Evolutionary conservation across 2,329 filamentous ascomycete species (phyloP).

Genomic region (Phialophora verrucosa): DNA sequence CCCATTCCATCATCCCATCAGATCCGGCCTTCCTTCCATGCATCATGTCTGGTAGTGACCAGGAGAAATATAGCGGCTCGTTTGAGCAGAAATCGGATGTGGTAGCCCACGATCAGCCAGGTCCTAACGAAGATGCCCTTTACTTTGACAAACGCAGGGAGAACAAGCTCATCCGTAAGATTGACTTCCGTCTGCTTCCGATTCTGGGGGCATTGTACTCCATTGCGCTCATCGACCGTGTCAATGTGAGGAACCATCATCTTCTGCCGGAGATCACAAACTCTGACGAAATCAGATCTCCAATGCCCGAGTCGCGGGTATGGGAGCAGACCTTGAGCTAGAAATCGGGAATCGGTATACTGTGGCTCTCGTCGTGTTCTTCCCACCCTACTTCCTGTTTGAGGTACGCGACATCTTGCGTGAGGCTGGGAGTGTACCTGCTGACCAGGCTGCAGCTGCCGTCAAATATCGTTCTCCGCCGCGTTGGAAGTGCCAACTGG

Average conservation of each 20-base stretch:
- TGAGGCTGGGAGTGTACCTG: neutral
- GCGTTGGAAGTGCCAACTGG: conserved; percentile 62
- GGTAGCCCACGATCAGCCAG: conserved; percentile 6
- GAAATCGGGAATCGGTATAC: conserved; percentile 68
- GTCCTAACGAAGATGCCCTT: neutral
- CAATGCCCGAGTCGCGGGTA: conserved; percentile 41
- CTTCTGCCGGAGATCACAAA: neutral
- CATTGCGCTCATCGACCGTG: conserved; percentile 32
- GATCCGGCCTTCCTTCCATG: neutral
- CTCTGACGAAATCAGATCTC: conserved; percentile 29
- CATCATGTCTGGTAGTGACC: conserved; percentile 14
- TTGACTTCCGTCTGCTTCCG: conserved; percentile 41
- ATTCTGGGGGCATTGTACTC: conserved; percentile 40
- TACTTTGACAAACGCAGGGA: conserved; percentile 12
- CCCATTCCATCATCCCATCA: neutral
- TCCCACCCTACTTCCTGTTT: conserved; percentile 69
- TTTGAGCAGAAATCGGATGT: conserved; percentile 4
- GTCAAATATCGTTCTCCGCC: conserved; percentile 52
- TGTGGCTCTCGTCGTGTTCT: conserved; percentile 75
- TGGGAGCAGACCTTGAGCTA: conserved; percentile 33
- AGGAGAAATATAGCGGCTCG: conserved; percentile 7
- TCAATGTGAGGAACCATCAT: conserved; percentile 21
- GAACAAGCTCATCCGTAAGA: conserved; percentile 26
- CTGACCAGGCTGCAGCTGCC: conserved; percentile 22
- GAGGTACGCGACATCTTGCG: conserved; percentile 59